These are phyloP conservation scores for Brassica balearica DNA, from an alignment of 441 rosid genomes.

Conservation along the genomic window DNA sequence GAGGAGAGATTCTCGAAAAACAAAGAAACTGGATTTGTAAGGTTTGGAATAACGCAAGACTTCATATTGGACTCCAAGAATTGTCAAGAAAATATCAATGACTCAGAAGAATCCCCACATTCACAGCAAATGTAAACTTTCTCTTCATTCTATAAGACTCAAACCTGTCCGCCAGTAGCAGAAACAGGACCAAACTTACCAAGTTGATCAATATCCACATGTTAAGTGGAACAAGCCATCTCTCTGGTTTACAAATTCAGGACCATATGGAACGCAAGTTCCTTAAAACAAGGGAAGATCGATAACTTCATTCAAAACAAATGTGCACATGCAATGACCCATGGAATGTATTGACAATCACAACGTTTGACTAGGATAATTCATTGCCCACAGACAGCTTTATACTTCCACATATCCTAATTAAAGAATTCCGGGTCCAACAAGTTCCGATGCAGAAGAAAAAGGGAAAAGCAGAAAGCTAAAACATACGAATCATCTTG, in stretches of 20 bases:
- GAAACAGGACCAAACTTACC: background rate
- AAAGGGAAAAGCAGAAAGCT: slow-evolving; percentile 31
- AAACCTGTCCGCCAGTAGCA: too few species aligned
- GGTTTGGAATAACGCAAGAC: background rate
- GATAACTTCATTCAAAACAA: slow-evolving; percentile 28
- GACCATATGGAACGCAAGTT: background rate
- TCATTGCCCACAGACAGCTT: slow-evolving; percentile 35
- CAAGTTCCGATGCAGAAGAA: slow-evolving; percentile 37
- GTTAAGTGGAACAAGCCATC: slow-evolving; percentile 13
- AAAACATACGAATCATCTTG: slow-evolving; percentile 26
- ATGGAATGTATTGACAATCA: slow-evolving; percentile 36
- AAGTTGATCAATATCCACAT: background rate
- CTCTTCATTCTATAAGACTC: too few species aligned
- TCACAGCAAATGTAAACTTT: too few species aligned
- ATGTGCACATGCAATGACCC: slow-evolving; percentile 26
- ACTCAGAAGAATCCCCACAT: too few species aligned
- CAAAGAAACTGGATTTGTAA: background rate
- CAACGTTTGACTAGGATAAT: slow-evolving; percentile 36
- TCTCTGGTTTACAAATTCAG: background rate
- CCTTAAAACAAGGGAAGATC: background rate
- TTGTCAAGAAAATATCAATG: too few species aligned
- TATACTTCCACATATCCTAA: slow-evolving; percentile 35
- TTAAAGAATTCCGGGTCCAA: background rate
- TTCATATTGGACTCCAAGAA: background rate
- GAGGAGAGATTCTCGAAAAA: background rate